Evolutionary conservation across 2,329 filamentous ascomycete species (phyloP).

Genomic region (Beauveria sp.): DNA sequence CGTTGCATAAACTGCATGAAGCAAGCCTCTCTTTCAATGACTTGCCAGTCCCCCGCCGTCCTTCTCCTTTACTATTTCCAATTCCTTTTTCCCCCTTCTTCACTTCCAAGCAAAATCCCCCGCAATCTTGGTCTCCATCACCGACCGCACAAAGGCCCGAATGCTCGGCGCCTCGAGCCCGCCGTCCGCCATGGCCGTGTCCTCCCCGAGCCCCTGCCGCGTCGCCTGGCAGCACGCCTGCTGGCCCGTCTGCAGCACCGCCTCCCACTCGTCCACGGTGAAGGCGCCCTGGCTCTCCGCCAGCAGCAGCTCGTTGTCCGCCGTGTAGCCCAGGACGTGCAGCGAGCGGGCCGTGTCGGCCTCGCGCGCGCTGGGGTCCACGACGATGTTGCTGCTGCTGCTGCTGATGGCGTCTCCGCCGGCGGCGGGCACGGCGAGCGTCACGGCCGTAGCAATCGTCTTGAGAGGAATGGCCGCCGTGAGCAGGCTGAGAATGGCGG

Average conservation of each 20-base stretch:
- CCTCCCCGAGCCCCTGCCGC: slow-evolving; percentile 28
- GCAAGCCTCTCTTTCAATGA: neutral
- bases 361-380: slow-evolving; percentile 56
- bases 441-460: slow-evolving; percentile 58
- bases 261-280: slow-evolving; percentile 66
- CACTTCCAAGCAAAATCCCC: slow-evolving; percentile 50
- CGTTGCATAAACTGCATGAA: neutral
- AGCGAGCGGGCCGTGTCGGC: slow-evolving; percentile 58
- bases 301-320: slow-evolving; percentile 63
- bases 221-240: slow-evolving; percentile 51
- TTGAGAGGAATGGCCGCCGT: slow-evolving; percentile 77
- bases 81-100: slow-evolving; percentile 16
- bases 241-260: slow-evolving; percentile 57
- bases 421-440: slow-evolving; percentile 50
- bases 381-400: slow-evolving; percentile 28
- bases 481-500: slow-evolving; percentile 68
- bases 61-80: neutral
- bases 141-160: slow-evolving; percentile 54
- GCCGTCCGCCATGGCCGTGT: slow-evolving; percentile 37
- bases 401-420: slow-evolving; percentile 21
- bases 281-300: slow-evolving; percentile 79
- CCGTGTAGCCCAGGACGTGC: slow-evolving; percentile 81
- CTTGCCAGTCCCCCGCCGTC: neutral
- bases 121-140: slow-evolving; percentile 48
- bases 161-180: slow-evolving; percentile 39